phyloP scores from a whole-genome alignment of 495 filamentous ascomycete species.

The Penicillium arizonense region DNA sequence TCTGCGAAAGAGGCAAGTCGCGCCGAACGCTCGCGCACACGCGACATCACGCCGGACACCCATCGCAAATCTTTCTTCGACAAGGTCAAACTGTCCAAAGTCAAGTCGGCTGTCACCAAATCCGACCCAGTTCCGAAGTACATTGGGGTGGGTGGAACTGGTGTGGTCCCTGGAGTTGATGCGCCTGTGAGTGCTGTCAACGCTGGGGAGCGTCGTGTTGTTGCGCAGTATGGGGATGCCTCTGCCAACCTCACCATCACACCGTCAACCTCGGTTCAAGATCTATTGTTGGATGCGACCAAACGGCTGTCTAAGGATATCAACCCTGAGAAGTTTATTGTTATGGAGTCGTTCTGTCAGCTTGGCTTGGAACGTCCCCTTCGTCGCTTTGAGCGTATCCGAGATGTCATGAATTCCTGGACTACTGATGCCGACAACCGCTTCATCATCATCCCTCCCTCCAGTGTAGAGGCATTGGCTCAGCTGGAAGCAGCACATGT shows the following conservation, averaged over 20 bases:
- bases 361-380: conserved; percentile 82
- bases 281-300: conserved; percentile 62
- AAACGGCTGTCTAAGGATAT: conserved; percentile 56
- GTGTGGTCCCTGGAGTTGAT: conserved; percentile 65
- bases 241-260: conserved; percentile 65
- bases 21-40: no score
- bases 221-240: conserved; percentile 63
- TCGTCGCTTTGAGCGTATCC: conserved; percentile 81
- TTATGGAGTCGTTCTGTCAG: conserved; percentile 72
- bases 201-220: conserved; percentile 69
- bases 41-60: neutral
- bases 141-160: conserved; percentile 40
- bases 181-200: conserved; percentile 84
- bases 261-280: conserved; percentile 69
- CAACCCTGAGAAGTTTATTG: conserved; percentile 55
- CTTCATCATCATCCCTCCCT: conserved; percentile 58
- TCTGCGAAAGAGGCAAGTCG: conserved; percentile 11
- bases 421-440: conserved; percentile 70
- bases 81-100: conserved; percentile 22
- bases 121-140: conserved; percentile 13
- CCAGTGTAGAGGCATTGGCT: conserved; percentile 41
- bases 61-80: conserved; percentile 25
- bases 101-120: conserved; percentile 13
- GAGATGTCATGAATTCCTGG: conserved; percentile 93
- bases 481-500: conserved; percentile 53